These are phyloP conservation scores for Nicotiana knightiana DNA, from an alignment of 257 asterid species.

Conservation along the genomic window DNA sequence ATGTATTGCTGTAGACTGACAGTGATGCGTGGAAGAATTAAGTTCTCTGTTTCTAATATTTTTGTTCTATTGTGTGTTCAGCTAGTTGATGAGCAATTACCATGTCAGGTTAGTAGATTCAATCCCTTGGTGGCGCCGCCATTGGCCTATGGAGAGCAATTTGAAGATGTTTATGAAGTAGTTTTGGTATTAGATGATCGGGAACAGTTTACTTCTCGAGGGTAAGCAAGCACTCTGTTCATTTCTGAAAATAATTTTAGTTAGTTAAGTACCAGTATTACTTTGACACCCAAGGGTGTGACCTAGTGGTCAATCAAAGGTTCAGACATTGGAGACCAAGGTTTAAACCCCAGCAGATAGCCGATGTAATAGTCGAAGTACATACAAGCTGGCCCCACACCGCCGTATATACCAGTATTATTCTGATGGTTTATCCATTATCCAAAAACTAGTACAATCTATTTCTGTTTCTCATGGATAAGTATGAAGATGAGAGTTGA, in stretches of 20 bases:
- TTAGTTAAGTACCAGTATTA: not conserved
- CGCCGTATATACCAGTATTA: not conserved
- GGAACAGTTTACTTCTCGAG: constrained; percentile 77
- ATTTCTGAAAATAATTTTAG: not conserved
- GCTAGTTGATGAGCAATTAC: not conserved
- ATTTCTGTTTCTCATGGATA: not conserved
- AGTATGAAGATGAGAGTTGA: too few relatives aligned
- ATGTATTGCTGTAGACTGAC: not conserved
- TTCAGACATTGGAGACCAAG: not conserved
- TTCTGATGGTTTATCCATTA: not conserved
- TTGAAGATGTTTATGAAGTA: constrained; percentile 81
- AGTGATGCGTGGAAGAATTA: not conserved
- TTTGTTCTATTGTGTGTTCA: not conserved
- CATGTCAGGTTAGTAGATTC: constrained; percentile 32
- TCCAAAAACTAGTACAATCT: not conserved
- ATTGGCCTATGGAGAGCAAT: constrained; percentile 64
- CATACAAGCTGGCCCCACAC: not conserved
- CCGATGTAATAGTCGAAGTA: not conserved
- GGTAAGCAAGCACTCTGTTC: constrained; percentile 39
- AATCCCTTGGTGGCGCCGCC: constrained; percentile 63
- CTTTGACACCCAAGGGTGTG: not conserved
- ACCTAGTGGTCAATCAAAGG: not conserved
- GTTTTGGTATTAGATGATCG: constrained; percentile 79
- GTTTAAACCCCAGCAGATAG: not conserved
- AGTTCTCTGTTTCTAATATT: not conserved